Conservation (phyloP, 2,329 filamentous ascomycete species). For the Botrytis pseudocinerea region DNA sequence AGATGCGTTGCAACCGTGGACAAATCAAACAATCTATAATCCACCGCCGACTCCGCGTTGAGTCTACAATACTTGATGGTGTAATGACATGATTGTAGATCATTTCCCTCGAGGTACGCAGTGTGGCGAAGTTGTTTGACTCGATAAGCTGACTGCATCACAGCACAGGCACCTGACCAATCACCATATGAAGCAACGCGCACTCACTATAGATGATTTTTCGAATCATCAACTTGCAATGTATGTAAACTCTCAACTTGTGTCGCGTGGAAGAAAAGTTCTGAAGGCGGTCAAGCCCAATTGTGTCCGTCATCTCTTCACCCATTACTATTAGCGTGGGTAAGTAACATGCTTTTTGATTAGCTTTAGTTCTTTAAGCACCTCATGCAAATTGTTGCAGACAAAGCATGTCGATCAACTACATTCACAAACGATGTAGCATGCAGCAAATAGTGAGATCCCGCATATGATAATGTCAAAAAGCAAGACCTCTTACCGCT, state of each 20-base stretch:
- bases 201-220: too few relatives aligned
- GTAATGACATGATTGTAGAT: background rate
- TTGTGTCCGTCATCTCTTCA: too few relatives aligned
- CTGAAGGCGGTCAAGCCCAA: slow-evolving; percentile 1
- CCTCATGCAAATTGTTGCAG: background rate
- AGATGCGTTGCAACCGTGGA: background rate
- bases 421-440: background rate
- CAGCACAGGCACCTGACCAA: background rate
- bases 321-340: background rate
- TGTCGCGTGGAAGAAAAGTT: background rate
- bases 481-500: background rate
- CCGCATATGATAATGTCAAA: background rate
- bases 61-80: background rate
- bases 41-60: background rate
- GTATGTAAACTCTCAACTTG: background rate
- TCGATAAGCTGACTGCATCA: background rate
- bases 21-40: background rate
- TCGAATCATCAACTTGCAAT: background rate
- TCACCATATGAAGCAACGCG: background rate
- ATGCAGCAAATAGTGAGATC: background rate
- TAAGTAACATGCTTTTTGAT: background rate
- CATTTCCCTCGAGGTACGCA: background rate
- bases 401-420: too few relatives aligned
- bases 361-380: background rate
- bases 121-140: background rate